Evolutionary conservation across 805 yeast genomes (phyloP), one percentile per base, ranked within the genome.

Genomic region (Yarrowia deformans): DNA sequence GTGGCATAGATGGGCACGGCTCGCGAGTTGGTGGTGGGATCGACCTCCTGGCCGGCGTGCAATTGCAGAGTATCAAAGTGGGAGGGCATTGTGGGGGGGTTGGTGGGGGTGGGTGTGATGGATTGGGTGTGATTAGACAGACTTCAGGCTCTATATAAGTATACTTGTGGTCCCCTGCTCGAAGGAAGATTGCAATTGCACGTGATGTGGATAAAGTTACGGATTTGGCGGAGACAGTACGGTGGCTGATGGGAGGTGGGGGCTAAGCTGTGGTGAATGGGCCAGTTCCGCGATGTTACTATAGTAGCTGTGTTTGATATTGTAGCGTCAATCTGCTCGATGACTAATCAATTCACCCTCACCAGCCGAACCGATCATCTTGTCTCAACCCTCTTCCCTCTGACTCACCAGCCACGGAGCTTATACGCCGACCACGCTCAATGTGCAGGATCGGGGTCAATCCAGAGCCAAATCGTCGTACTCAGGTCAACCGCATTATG

Each of bases 1-100:
- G 97, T 87, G 55, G 98, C 94, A 78, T 91, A 93, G 77, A 94
- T 91, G 70, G 98, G 98, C 42, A 91, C 93, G 12, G 98, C 97
- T 78, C 98, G 86, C 69, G 97, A 85, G 70, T 88, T 83, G 78
- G 85, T 84, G 50, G 85, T 82, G 42, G 84, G 81, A 73, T 90
- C 93, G 39, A 81, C 84, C 71, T 84, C 84, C 81, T 93, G 97
- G 39, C 99, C 99, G 68, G 97, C 97, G 80, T 94, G 98, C 74
- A 94, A 85, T 83, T 94, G 97, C 70, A 90, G 83, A 39, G 97
- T 93, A 75, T 93, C 97, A 75, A 91, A 92, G 76, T 89, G 93
- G 50, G 76, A 74, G 52, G 77, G 76, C 77, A 74, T 74, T 64
- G 14, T 70, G 50, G n/a, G 6, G 42, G 18, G 2, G 43, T 5